Evolutionary conservation across 1,284 basidiomycete species (phyloP), one percentile per base, ranked within the genome.

Genomic region (Somion occarium): DNA sequence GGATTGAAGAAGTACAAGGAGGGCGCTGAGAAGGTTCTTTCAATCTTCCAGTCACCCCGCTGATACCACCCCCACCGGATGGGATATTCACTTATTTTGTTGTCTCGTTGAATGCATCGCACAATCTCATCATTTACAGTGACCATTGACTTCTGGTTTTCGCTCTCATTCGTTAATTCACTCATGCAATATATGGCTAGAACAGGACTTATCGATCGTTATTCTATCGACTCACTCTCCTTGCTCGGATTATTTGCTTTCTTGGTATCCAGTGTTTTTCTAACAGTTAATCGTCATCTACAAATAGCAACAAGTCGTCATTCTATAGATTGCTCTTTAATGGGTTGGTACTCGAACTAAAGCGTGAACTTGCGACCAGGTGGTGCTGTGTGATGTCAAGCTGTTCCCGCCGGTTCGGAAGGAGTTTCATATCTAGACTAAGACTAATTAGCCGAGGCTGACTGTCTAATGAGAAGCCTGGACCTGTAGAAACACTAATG

Each of bases 1-100:
- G 88, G 85, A 66, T 65, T 88, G 68, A 87, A 86, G 75, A 89
- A 82, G 69, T 88, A 88, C 70, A 89, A 88, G 68, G 82, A 88
- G 65, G 85, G 83, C 53, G 85, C 87, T 11, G 88, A 89, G 73
- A 89, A 89, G 62, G 76, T 91, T 52, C 75, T 90, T 54, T 87
- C 87, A 26, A 72, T 91, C 55, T 90, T 91, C 66, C 83, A 84
- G 45, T 72, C 76, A 48, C 77, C 75, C 48, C 75, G 77, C 57
- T 66, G 50, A 59, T 45, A 44, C 24, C 30, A 52, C 56, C 49
- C 50, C 48, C 42, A 43, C 42, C 7, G 42, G 42, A 22, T 43
- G 42, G 42, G 42, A 43, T 5, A 19, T 23, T 43, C 15, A 5
- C 3, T 23, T 9, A 22, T 19, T 13, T 34, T 34, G 30, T 15